Percentiles rank a stretch among this genome's conserved stretches.
Conservation (phyloP, 371 early-diverging fungal species). For the Phascolomyces articulosus region DNA sequence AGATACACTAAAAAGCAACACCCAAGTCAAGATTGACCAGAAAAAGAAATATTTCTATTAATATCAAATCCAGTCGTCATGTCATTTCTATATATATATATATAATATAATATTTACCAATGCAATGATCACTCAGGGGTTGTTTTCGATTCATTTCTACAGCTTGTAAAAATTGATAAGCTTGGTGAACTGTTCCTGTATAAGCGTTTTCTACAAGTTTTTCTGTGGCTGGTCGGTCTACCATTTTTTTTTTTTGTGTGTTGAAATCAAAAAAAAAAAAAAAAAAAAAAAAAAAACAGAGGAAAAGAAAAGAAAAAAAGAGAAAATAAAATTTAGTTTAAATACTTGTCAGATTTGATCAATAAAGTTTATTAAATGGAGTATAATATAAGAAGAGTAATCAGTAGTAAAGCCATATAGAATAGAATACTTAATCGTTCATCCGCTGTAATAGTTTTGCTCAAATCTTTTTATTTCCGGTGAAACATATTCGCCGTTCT, state of each 20-base stretch:
- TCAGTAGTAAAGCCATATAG: neutral
- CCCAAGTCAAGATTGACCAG: neutral
- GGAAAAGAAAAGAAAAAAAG: neutral
- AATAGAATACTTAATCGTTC: too few species aligned
- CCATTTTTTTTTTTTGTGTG: neutral
- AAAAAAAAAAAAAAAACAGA: neutral
- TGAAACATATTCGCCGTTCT: conserved; percentile 4
- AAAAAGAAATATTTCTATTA: neutral
- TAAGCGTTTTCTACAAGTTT: conserved; percentile 2
- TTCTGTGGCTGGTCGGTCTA: neutral
- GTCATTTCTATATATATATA: too few species aligned
- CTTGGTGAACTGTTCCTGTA: conserved; percentile 1
- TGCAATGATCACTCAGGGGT: conserved; percentile 1
- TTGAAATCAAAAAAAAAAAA: neutral
- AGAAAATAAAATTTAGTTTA: neutral
- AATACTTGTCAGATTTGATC: neutral
- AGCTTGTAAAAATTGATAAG: conserved; percentile 3
- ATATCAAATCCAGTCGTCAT: too few species aligned
- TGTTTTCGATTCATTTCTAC: conserved; percentile 6
- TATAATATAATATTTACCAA: neutral
- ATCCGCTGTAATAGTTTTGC: conserved; percentile 4
- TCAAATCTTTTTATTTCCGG: conserved; percentile 4
- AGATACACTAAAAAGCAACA: neutral
- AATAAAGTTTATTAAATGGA: too few species aligned
- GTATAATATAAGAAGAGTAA: too few species aligned